Base-by-base conservation (phyloP, 345 rosid genomes). In the Schrenkiella parvula region DNA sequence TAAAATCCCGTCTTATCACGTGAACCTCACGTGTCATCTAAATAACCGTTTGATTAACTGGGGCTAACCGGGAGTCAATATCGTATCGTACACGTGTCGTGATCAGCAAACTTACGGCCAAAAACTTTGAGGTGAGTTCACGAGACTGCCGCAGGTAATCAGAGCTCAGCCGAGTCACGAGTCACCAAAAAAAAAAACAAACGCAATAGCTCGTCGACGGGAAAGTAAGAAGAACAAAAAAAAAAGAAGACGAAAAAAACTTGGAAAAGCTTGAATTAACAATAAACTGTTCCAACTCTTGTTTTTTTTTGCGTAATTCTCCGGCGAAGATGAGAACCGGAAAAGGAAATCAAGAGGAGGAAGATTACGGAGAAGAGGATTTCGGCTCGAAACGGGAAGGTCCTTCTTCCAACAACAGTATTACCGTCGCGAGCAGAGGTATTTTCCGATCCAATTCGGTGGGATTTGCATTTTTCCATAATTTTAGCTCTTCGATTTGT, bases 311-410 rank as follows among this genome's bases (percentile, higher is more conserved):
- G 53, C 41, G 41, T 8, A 57, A 37, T 50, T 63, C 71, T 47
- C 72, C 71, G 76, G 66, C 67, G 74, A 67, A 42, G 66, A 91
- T 89, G 97, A 87, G 97, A 83, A 72, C 84, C 43, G 89, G 83
- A 10, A 86, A 88, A 63, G 85, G 79, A 60, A 84, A 81, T 80
- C 97, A 74, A 74, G 96, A 86, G 50, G 95, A 83, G 46, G 97
- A 89, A 32, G 98, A 88, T 31, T 90, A 82, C 85, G 92, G 86
- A 17, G 97, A 89, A 43, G 97, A 87, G 0, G 98, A 90, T 4
- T 83, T 81, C 65, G 70, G 73, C 74, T 81, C 92, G 18, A 85
- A 82, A 70, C 89, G 81, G 22, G 88, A 86, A 42, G 88, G 86
- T 50, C 81, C 87, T 32, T 81, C 87, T 67, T 86, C 84, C 2